These are phyloP conservation scores for Penicillium sp. DNA, from an alignment of 2,329 filamentous ascomycete genomes.

Conservation along the genomic window DNA sequence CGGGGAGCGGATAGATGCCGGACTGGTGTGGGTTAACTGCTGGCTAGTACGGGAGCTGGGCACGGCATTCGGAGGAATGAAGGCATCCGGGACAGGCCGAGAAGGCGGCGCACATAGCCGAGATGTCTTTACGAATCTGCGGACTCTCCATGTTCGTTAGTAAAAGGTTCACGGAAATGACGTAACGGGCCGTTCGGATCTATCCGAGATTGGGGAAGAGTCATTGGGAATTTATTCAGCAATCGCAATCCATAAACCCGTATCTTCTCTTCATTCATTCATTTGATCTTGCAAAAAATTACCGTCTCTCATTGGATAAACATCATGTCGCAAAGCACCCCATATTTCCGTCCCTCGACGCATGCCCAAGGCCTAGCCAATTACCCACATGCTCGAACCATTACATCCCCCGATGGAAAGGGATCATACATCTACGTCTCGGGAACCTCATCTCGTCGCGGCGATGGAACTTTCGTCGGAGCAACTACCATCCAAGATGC, in stretches of 20 bases:
- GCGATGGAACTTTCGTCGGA: slow-evolving; percentile 40
- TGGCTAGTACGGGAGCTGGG: slow-evolving; percentile 19
- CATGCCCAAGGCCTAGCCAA: slow-evolving; percentile 31
- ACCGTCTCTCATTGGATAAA: not conserved
- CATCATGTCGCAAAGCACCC: slow-evolving; percentile 30
- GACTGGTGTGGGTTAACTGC: slow-evolving; percentile 45
- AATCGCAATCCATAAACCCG: not conserved
- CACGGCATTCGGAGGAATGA: slow-evolving; percentile 25
- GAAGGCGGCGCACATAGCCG: slow-evolving; percentile 19
- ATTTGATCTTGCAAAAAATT: not conserved
- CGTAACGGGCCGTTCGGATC: not conserved
- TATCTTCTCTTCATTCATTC: not conserved
- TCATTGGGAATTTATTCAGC: not conserved
- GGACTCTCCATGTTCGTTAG: slow-evolving; percentile 16
- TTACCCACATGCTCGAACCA: slow-evolving; percentile 40
- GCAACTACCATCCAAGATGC: slow-evolving; percentile 30
- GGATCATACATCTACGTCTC: slow-evolving; percentile 41
- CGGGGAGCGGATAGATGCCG: slow-evolving; percentile 61
- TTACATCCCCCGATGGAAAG: slow-evolving; percentile 28
- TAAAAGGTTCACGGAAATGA: not conserved
- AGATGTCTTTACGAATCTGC: slow-evolving; percentile 20
- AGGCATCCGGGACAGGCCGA: slow-evolving; percentile 15
- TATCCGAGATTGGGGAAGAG: not conserved
- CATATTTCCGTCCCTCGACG: slow-evolving; percentile 32
- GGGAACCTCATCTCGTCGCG: slow-evolving; percentile 39